Evolutionary conservation across 2,329 filamentous ascomycete species (phyloP).

Genomic region (Mycosphaerella sp.): DNA sequence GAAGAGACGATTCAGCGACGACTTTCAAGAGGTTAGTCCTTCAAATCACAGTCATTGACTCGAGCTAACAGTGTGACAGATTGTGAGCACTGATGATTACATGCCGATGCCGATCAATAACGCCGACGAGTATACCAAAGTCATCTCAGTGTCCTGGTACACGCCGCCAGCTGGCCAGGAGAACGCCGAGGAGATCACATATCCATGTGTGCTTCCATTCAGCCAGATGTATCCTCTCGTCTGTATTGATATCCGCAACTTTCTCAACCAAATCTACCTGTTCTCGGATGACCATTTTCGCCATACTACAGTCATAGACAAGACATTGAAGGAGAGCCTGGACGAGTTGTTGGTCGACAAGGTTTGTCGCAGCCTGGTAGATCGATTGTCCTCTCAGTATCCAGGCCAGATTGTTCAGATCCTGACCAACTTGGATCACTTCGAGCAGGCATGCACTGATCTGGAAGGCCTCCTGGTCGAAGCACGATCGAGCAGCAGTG

Average conservation of each 20-base stretch:
- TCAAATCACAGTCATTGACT: background rate
- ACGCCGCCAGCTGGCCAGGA: slow-evolving; percentile 62
- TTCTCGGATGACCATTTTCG: slow-evolving; percentile 96
- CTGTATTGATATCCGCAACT: slow-evolving; percentile 97
- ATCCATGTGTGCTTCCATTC: slow-evolving; percentile 89
- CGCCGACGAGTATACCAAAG: slow-evolving; percentile 86
- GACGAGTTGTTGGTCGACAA: slow-evolving; percentile 90
- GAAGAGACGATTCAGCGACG: slow-evolving; percentile 85
- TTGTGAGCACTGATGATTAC: slow-evolving; percentile 89
- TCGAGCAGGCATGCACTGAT: slow-evolving; percentile 86
- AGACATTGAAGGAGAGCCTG: slow-evolving; percentile 79
- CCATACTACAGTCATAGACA: slow-evolving; percentile 81
- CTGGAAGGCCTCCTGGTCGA: slow-evolving; percentile 80
- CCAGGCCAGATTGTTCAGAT: slow-evolving; percentile 98
- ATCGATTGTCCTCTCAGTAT: slow-evolving; percentile 85
- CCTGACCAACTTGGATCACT: slow-evolving; percentile 93
- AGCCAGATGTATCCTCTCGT: slow-evolving; percentile 99
- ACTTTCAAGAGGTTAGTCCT: slow-evolving; percentile 75
- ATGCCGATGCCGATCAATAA: slow-evolving; percentile 99
- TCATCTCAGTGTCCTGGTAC: slow-evolving; percentile 95
- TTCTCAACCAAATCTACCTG: slow-evolving; percentile 96
- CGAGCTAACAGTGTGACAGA: slow-evolving; percentile 35
- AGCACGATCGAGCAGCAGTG: slow-evolving; percentile 73
- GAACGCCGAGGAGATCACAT: slow-evolving; percentile 66
- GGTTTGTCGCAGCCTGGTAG: slow-evolving; percentile 84